phyloP scores from a whole-genome alignment of 176 grass and related monocot genomes.

The Musa itinerans region DNA sequence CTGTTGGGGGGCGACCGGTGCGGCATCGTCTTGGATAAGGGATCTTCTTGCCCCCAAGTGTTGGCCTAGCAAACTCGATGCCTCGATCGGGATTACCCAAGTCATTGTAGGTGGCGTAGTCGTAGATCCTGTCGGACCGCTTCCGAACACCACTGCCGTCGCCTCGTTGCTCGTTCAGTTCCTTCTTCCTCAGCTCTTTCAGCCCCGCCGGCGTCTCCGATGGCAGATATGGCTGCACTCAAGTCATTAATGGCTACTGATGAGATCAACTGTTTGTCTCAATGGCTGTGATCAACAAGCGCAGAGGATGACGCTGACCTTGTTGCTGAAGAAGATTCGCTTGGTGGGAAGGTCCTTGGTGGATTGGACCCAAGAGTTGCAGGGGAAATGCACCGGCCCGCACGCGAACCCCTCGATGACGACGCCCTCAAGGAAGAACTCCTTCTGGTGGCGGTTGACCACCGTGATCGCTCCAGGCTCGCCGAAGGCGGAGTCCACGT shows the following conservation, averaged over 20 bases:
- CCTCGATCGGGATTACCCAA: slow-evolving; percentile 81
- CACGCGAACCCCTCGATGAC: slow-evolving; percentile 58
- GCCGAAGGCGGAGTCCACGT: slow-evolving; percentile 55
- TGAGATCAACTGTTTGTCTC: not conserved
- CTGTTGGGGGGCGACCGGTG: slow-evolving; percentile 66
- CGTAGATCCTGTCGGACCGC: slow-evolving; percentile 73
- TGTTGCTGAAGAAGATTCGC: slow-evolving; percentile 95
- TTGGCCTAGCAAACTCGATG: slow-evolving; percentile 55
- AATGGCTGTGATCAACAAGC: not conserved
- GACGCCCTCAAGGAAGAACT: slow-evolving; percentile 94
- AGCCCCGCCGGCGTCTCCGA: slow-evolving; percentile 72
- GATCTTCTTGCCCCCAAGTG: slow-evolving; percentile 61
- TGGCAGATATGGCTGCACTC: slow-evolving; percentile 85
- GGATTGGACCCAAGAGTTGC: slow-evolving; percentile 90
- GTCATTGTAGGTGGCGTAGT: slow-evolving; percentile 88
- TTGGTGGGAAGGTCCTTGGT: slow-evolving; percentile 43
- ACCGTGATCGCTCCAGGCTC: slow-evolving; percentile 68
- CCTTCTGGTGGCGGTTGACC: slow-evolving; percentile 64
- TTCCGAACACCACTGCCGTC: slow-evolving; percentile 69
- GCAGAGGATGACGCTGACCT: slow-evolving; percentile 34
- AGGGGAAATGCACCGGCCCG: slow-evolving; percentile 65
- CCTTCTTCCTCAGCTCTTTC: slow-evolving; percentile 67
- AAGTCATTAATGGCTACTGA: slow-evolving; percentile 9
- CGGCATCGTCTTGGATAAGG: slow-evolving; percentile 85
- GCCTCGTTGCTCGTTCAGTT: slow-evolving; percentile 62